Evolutionary conservation across 73 alveolate species (phyloP), one percentile per base, ranked within the genome.

Genomic region (Stentor coeruleus): DNA sequence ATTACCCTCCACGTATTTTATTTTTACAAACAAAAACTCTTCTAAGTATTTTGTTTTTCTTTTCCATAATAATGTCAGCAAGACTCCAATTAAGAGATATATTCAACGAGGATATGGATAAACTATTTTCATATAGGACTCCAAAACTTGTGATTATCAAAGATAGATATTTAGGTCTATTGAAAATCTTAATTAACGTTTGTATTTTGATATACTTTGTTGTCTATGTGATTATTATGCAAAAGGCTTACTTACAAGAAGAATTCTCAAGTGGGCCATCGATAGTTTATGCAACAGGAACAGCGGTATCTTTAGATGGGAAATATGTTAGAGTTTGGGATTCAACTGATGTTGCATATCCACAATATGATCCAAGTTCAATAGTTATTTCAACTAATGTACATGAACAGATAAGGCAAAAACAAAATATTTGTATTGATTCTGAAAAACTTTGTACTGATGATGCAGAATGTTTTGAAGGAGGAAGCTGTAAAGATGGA

Each of bases 231-330:
- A 66, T 66, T 2, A 2, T 66, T 31, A 26, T 66, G 2, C n/a
- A 20, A 31, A 31, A 20, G 33, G 79, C 79, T 66, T 66, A 66
- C 39, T 20, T 66, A 0, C 49, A 26, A 20, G 37, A 66, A 20
- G 79, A 66, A 66, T 66, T 28, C 79, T 66, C 79, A 33, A 66
- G 49, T 66, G 79, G 79, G n/a, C 79, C n/a, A 26, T 20, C 79
- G n/a, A 66, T 66, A 26, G 37, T 66, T 2, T 66, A 66, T 2
- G 79, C 42, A 20, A 20, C 42, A 26, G 79, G 79, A 66, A 66
- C 79, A 28, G 79, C 79, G 37, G 39, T 66, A 26, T 20, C 79
- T 15, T 40, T 26, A 20, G 37, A 20, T 20, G 37, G 33, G 1
- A 33, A 40, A 20, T 28, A 20, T 20, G 79, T 66, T 2, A 66